Conservation (phyloP, 208 protist genomes). For the Ichthyophonus hoferi region DNA sequence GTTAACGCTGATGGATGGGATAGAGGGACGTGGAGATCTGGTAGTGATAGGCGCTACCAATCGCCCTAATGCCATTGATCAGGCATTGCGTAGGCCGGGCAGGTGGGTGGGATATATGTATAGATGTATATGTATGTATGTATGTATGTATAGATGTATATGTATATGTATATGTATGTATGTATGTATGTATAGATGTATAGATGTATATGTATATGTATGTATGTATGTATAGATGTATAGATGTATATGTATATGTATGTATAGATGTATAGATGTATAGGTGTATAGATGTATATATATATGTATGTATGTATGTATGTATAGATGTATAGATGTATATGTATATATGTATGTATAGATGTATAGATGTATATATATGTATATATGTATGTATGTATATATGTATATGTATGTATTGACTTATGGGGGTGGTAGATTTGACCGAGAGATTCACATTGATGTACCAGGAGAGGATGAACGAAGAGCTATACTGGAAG, state of each 20-base stretch:
- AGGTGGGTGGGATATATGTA: conserved; percentile 60
- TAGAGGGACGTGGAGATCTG: conserved; percentile 1
- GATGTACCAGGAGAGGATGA: background rate
- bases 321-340: background rate
- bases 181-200: no score
- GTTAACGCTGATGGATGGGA: conserved; percentile 90
- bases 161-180: conserved; percentile 12
- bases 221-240: background rate
- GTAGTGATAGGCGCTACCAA: conserved; percentile 70
- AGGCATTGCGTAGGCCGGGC: conserved; percentile 85
- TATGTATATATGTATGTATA: no score
- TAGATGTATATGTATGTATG: no score
- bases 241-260: background rate
- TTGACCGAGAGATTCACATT: background rate
- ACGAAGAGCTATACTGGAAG: background rate
- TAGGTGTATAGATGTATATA: no score
- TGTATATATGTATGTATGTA: background rate
- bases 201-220: no score
- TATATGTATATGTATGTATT: background rate
- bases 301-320: no score
- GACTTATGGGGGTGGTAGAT: background rate
- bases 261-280: background rate
- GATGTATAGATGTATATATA: no score
- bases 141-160: no score
- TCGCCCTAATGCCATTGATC: conserved; percentile 65